Conservation (phyloP, 1,284 basidiomycete species). For the Meira miltonrushii region DNA sequence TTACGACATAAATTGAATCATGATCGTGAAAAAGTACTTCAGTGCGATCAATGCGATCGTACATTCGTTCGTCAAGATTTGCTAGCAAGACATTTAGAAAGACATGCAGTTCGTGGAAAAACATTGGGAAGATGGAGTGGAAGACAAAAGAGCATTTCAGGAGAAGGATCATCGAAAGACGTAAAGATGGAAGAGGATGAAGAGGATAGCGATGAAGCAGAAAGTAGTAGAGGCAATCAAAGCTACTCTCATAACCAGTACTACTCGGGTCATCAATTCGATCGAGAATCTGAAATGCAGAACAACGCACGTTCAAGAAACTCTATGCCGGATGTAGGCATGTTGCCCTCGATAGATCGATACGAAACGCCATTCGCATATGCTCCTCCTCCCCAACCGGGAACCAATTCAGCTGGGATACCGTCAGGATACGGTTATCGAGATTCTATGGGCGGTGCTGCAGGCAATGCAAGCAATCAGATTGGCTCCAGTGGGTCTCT, state of each 20-base stretch:
- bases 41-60: slow-evolving; percentile 36
- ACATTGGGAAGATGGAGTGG: slow-evolving; percentile 38
- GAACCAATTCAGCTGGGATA: not conserved
- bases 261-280: not conserved
- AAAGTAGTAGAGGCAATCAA: not conserved
- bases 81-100: slow-evolving; percentile 33
- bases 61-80: slow-evolving; percentile 40
- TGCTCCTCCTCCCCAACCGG: not conserved
- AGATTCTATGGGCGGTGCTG: not conserved
- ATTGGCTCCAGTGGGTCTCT: too few relatives aligned
- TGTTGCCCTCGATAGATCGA: not conserved
- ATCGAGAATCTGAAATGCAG: too few relatives aligned
- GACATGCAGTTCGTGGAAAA: slow-evolving; percentile 31
- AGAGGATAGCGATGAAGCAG: slow-evolving; percentile 5
- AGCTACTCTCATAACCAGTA: not conserved
- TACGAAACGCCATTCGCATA: slow-evolving; percentile 1
- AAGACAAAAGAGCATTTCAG: slow-evolving; percentile 22
- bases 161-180: slow-evolving; percentile 16
- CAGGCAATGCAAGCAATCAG: not conserved
- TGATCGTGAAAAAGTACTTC: slow-evolving; percentile 27
- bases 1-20: slow-evolving; percentile 39
- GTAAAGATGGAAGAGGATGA: slow-evolving; percentile 15
- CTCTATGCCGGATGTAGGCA: too few relatives aligned
- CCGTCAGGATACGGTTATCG: not conserved
- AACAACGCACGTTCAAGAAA: too few relatives aligned